Conservation (phyloP, 768 basidiomycete genomes). For the Lentinula aciculospora region DNA sequence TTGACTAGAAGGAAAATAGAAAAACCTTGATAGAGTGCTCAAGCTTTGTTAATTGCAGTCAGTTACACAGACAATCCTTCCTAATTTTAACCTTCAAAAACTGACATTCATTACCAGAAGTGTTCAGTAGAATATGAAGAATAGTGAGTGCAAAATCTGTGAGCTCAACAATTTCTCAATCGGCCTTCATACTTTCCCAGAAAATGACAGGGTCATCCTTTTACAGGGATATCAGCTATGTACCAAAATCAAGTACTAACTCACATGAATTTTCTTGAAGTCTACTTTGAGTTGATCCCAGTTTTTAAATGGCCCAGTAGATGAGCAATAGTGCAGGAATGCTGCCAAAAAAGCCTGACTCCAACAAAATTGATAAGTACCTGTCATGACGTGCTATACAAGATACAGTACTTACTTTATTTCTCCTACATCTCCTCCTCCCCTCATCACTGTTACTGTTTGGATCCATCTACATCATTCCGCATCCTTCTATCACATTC, state of each 20-base stretch:
- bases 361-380: too few relatives aligned
- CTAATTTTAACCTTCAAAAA: not conserved
- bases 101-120: not conserved
- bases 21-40: not conserved
- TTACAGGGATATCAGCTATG: not conserved
- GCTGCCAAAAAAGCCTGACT: not conserved
- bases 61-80: not conserved
- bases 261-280: not conserved
- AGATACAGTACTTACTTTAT: too few relatives aligned
- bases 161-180: not conserved
- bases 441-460: too few relatives aligned
- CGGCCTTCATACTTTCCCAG: not conserved
- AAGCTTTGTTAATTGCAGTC: not conserved
- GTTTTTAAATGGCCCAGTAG: not conserved
- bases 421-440: too few relatives aligned
- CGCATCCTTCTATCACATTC: too few relatives aligned
- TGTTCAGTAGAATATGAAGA: not conserved
- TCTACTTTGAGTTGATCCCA: not conserved
- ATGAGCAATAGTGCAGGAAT: not conserved
- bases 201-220: not conserved
- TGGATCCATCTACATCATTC: too few relatives aligned
- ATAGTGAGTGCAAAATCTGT: not conserved
- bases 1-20: not conserved
- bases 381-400: too few relatives aligned
- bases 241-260: not conserved